phyloP scores from a whole-genome alignment of 108 stramenopile species.

The Hondaea fermentalgiana region DNA sequence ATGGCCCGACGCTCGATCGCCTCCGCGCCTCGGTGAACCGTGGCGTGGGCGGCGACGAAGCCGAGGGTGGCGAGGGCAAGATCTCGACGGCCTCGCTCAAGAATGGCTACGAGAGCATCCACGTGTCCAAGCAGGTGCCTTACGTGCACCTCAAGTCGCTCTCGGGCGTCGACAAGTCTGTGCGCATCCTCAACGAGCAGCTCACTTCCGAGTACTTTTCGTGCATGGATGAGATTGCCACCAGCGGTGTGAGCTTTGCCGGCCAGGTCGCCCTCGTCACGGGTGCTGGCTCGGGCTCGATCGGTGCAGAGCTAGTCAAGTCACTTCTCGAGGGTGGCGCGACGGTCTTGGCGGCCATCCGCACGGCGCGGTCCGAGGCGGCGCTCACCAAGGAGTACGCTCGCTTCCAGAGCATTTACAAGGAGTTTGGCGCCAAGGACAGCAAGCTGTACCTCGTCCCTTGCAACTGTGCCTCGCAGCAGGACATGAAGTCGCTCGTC shows the following conservation, averaged over 20 bases:
- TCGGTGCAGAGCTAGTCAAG: constrained; percentile 14
- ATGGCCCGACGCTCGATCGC: neutral
- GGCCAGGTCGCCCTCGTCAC: constrained; percentile 10
- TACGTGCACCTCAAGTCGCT: neutral
- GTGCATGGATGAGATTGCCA: neutral
- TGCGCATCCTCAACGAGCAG: constrained; percentile 10
- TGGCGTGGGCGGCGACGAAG: neutral
- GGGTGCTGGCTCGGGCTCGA: constrained; percentile 18
- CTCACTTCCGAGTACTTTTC: constrained; percentile 2
- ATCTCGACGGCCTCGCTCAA: neutral
- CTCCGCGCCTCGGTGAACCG: neutral
- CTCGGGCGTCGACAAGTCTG: constrained; percentile 9
- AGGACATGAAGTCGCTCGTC: constrained; percentile 13
- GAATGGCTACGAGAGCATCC: constrained; percentile 4
- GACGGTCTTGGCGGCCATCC: neutral
- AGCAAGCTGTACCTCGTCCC: neutral
- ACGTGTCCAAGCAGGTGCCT: neutral
- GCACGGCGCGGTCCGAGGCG: neutral
- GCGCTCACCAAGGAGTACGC: neutral
- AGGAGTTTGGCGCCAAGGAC: constrained; percentile 23
- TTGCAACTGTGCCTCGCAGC: constrained; percentile 15
- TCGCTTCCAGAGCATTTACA: constrained; percentile 5
- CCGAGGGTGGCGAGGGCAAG: neutral
- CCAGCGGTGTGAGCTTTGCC: constrained; percentile 11
- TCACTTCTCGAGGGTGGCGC: constrained; percentile 19